Percentiles rank a stretch among this genome's conserved stretches.
Conservation (phyloP, 192 early-diverging fungal species). For the Entomortierella parvispora region DNA sequence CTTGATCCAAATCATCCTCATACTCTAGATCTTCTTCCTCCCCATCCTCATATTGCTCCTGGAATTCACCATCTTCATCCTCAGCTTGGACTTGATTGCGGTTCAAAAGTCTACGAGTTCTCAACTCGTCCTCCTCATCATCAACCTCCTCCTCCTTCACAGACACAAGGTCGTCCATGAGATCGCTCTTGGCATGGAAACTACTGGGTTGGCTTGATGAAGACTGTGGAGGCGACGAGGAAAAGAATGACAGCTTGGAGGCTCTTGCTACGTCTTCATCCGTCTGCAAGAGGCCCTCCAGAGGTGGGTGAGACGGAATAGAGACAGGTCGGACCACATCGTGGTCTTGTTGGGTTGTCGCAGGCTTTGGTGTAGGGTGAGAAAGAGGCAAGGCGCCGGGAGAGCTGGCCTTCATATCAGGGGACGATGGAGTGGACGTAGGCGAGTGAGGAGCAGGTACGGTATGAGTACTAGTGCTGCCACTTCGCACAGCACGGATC, state of each 20-base stretch:
- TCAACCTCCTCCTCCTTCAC: slow-evolving; percentile 44
- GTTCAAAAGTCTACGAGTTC: slow-evolving; percentile 14
- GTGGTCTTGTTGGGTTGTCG: background rate
- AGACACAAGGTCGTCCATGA: slow-evolving; percentile 15
- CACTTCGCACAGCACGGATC: slow-evolving; percentile 40
- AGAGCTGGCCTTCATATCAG: slow-evolving; percentile 14
- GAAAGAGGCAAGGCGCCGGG: slow-evolving; percentile 5
- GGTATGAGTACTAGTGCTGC: slow-evolving; percentile 20
- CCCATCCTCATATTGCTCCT: slow-evolving; percentile 21
- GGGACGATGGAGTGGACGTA: slow-evolving; percentile 9
- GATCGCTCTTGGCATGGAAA: slow-evolving; percentile 16
- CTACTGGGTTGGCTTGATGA: slow-evolving; percentile 18
- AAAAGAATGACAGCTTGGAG: background rate
- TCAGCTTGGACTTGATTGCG: background rate
- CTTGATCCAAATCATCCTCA: slow-evolving; percentile 38
- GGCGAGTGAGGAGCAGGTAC: background rate
- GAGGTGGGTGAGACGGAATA: slow-evolving; percentile 11
- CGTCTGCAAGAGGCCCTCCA: slow-evolving; percentile 6
- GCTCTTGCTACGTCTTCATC: slow-evolving; percentile 21
- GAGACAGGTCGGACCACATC: slow-evolving; percentile 19
- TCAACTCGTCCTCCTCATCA: slow-evolving; percentile 19
- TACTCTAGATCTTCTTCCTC: slow-evolving; percentile 47
- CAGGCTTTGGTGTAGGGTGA: background rate
- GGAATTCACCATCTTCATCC: slow-evolving; percentile 7
- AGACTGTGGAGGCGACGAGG: background rate